phyloP scores from a whole-genome alignment of 257 asterid species.

The Dorcoceras hygrometricum region DNA sequence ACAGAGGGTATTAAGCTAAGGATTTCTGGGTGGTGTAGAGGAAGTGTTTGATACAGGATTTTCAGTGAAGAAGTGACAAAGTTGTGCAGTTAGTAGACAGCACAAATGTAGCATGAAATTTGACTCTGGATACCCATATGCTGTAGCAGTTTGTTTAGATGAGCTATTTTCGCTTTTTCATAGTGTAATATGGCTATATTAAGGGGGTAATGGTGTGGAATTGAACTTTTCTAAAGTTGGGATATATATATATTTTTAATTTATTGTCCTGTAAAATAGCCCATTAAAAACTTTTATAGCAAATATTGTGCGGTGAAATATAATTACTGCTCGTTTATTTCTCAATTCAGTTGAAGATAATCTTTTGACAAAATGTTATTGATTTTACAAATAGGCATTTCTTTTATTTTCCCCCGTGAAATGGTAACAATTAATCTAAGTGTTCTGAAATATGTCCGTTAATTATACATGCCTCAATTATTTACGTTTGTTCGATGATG shows the following conservation, averaged over 20 bases:
- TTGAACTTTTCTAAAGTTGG: neutral
- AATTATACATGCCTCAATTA: too few species aligned
- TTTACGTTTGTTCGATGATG: too few species aligned
- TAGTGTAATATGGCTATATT: conserved; percentile 1
- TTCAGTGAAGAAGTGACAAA: neutral
- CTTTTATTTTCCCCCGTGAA: too few species aligned
- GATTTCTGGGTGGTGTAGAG: neutral
- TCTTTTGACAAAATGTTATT: too few species aligned
- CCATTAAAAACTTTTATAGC: too few species aligned
- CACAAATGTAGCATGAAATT: conserved; percentile 1
- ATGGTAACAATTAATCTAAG: too few species aligned
- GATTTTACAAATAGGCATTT: neutral
- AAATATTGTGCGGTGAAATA: neutral
- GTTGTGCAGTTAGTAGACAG: neutral
- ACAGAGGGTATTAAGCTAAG: too few species aligned
- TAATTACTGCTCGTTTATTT: too few species aligned
- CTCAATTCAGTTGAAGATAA: too few species aligned
- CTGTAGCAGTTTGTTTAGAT: conserved; percentile 27
- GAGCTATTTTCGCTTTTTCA: conserved; percentile 39
- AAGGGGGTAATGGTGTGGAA: neutral
- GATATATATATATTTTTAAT: too few species aligned
- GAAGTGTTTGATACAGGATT: neutral
- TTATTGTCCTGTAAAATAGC: neutral
- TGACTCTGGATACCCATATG: conserved; percentile 3
- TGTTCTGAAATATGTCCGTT: too few species aligned